These are phyloP conservation scores for Aspergillus spinulosporus DNA, from an alignment of 2,329 filamentous ascomycete species.

Conservation along the genomic window DNA sequence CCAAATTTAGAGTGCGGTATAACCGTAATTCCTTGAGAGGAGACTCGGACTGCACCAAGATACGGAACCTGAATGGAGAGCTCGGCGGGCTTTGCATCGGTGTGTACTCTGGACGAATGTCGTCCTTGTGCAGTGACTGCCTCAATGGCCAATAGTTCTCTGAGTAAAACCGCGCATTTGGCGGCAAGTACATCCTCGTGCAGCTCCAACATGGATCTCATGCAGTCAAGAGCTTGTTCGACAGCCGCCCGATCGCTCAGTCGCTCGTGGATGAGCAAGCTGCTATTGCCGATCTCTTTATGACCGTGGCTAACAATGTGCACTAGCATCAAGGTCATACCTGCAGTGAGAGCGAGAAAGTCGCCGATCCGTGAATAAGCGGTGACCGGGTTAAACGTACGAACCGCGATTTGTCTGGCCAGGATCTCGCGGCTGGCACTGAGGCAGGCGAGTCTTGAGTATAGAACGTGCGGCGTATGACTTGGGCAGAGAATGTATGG, in stretches of 20 bases:
- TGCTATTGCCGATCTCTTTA: slow-evolving; percentile 7
- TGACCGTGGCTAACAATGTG: slow-evolving; percentile 27
- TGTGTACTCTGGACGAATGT: background rate
- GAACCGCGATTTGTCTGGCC: slow-evolving; percentile 50
- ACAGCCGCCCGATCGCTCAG: slow-evolving; percentile 44
- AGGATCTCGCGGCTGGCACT: slow-evolving; percentile 55
- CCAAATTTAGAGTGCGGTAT: background rate
- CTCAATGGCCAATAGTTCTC: slow-evolving; percentile 23
- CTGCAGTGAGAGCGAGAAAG: slow-evolving; percentile 31
- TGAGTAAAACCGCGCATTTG: slow-evolving; percentile 24
- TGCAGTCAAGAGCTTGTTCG: slow-evolving; percentile 40
- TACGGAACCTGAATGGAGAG: background rate
- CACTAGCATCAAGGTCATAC: slow-evolving; percentile 27
- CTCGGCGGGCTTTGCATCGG: background rate
- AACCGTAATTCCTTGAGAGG: background rate
- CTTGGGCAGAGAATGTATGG: slow-evolving; percentile 53
- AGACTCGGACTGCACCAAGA: background rate
- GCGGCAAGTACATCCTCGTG: slow-evolving; percentile 36
- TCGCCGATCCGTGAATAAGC: slow-evolving; percentile 30
- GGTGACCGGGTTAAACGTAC: slow-evolving; percentile 31
- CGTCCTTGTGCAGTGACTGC: slow-evolving; percentile 3
- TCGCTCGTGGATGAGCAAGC: slow-evolving; percentile 39
- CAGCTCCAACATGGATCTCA: slow-evolving; percentile 30
- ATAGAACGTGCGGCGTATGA: slow-evolving; percentile 39
- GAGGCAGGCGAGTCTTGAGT: slow-evolving; percentile 52